Percentiles rank a stretch among this genome's conserved stretches.
Conservation (phyloP, 192 early-diverging fungal species). For the Umbelopsis sp. region DNA sequence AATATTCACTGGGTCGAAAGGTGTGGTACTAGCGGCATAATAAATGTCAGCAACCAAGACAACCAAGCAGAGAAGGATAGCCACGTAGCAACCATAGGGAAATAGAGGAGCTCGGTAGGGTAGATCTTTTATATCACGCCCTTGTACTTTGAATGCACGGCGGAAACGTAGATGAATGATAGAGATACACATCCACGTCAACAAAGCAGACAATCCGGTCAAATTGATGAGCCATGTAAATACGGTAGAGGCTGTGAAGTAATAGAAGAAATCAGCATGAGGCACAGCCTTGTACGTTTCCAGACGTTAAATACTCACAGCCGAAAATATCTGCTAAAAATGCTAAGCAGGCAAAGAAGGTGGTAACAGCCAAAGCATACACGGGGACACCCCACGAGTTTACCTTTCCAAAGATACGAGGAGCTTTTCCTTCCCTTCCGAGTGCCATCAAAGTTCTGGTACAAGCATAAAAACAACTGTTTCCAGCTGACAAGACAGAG, state of each 20-base stretch:
- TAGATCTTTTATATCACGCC: conserved; percentile 58
- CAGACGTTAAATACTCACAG: conserved; percentile 6
- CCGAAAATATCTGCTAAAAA: conserved; percentile 43
- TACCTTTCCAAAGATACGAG: conserved; percentile 60
- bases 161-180: conserved; percentile 84
- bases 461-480: conserved; percentile 82
- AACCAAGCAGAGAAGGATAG: conserved; percentile 58
- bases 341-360: conserved; percentile 59
- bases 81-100: conserved; percentile 67
- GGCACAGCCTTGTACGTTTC: too few relatives aligned
- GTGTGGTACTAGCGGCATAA: conserved; percentile 47
- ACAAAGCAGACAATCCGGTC: conserved; percentile 71
- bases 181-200: conserved; percentile 83
- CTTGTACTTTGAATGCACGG: conserved; percentile 71
- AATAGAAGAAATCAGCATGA: too few relatives aligned
- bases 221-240: conserved; percentile 67
- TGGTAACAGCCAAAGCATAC: conserved; percentile 55
- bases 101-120: conserved; percentile 72
- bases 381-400: conserved; percentile 67
- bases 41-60: conserved; percentile 64
- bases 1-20: conserved; percentile 11
- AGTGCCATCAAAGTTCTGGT: conserved; percentile 79
- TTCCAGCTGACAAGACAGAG: conserved; percentile 69
- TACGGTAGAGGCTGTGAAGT: conserved; percentile 32
- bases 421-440: conserved; percentile 78